These are phyloP conservation scores for Geosmithia putterillii DNA, from an alignment of 2,329 filamentous ascomycete species.

Conservation along the genomic window DNA sequence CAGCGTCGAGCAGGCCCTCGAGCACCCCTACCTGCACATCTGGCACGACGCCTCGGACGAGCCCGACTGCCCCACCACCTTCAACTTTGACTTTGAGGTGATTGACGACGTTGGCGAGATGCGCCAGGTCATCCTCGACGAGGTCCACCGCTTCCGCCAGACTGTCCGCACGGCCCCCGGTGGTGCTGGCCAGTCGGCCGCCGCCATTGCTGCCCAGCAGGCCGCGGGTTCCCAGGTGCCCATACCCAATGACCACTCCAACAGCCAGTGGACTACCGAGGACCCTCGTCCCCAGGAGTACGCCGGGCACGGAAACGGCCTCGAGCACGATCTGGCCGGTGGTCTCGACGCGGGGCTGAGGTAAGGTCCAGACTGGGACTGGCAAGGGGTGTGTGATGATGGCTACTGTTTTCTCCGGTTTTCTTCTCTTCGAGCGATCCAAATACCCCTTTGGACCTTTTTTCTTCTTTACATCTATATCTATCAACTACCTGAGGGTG, in stretches of 20 bases:
- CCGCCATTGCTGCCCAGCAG: constrained; percentile 21
- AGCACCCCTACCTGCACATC: constrained; percentile 93
- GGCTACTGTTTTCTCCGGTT: neutral
- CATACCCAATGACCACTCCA: constrained; percentile 30
- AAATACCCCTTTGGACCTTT: no score
- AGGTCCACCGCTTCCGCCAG: constrained; percentile 77
- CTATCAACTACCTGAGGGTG: no score
- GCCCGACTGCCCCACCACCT: constrained; percentile 82
- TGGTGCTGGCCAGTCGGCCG: constrained; percentile 13
- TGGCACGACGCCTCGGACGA: constrained; percentile 98
- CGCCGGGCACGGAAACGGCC: constrained; percentile 29
- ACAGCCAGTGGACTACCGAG: constrained; percentile 43
- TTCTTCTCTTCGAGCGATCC: no score
- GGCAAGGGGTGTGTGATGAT: neutral
- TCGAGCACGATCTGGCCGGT: constrained; percentile 48
- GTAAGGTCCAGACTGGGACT: constrained; percentile 4
- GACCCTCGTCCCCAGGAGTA: constrained; percentile 51
- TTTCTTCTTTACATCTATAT: no score
- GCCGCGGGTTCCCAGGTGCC: constrained; percentile 34
- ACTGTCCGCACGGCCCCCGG: constrained; percentile 39
- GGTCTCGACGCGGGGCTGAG: constrained; percentile 24
- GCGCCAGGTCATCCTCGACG: constrained; percentile 94
- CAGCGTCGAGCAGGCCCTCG: constrained; percentile 85
- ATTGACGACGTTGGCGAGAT: constrained; percentile 90
- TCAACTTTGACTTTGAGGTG: constrained; percentile 98